A percentile compares a stretch with the other conserved stretches of the same genome.
phyloP scores from a whole-genome alignment of 208 protist genomes.

The Acanthamoeba comandoni region DNA sequence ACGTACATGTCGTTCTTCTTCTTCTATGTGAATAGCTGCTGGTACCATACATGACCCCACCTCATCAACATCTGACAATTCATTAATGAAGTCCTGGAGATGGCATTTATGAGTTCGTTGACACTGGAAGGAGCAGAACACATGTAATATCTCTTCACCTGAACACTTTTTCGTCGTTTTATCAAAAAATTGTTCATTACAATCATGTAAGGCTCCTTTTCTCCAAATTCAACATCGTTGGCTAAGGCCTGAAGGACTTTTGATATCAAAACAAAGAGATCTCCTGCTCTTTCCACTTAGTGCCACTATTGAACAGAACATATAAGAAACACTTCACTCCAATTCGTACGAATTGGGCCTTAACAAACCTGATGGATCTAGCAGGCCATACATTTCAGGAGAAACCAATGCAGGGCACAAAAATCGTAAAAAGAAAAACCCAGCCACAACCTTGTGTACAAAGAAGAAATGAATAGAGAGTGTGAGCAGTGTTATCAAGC shows the following conservation, averaged over 20 bases:
- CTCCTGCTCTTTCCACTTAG: conserved; percentile 18
- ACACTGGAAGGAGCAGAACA: too few species aligned
- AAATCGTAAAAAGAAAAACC: conserved; percentile 65
- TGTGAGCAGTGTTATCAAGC: too few species aligned
- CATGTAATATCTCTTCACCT: neutral
- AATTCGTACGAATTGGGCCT: neutral
- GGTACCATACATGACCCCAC: too few species aligned
- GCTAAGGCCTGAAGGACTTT: conserved; percentile 34
- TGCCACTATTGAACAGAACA: neutral
- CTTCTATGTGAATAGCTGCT: too few species aligned
- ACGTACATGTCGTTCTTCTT: too few species aligned
- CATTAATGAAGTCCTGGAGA: too few species aligned
- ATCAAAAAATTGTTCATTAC: conserved; percentile 32
- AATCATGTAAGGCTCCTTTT: conserved; percentile 52
- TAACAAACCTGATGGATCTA: conserved; percentile 3
- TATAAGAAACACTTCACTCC: neutral
- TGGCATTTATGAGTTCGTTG: too few species aligned
- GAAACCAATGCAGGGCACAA: conserved; percentile 52
- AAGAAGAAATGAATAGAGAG: too few species aligned
- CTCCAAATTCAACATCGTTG: conserved; percentile 30
- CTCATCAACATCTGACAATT: too few species aligned
- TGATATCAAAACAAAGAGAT: conserved; percentile 52
- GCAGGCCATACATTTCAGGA: conserved; percentile 25
- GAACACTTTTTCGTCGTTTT: conserved; percentile 20
- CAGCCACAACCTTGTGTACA: neutral